Evolutionary conservation across 2,329 filamentous ascomycete species (phyloP).

Genomic region (Incumbomyces lentus): DNA sequence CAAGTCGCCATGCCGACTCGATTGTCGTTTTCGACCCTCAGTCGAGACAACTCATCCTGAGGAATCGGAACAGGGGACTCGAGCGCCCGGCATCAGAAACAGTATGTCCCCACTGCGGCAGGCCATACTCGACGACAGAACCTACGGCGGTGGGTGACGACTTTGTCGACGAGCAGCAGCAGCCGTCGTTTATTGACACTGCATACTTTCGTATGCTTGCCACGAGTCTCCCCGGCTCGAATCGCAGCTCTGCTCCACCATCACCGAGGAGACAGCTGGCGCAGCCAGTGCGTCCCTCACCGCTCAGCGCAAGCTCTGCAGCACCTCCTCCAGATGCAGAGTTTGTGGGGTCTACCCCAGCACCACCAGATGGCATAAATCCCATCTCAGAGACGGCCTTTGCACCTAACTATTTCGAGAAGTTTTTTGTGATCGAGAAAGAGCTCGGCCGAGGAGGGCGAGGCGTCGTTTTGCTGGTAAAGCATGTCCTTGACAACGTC

Average conservation of each 20-base stretch:
- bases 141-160: constrained; percentile 29
- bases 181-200: constrained; percentile 69
- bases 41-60: constrained; percentile 68
- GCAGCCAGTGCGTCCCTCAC: constrained; percentile 35
- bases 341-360: constrained; percentile 37
- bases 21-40: constrained; percentile 82
- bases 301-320: constrained; percentile 15
- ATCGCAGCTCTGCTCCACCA: constrained; percentile 35
- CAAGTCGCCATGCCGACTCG: constrained; percentile 80
- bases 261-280: constrained; percentile 40
- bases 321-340: constrained; percentile 40
- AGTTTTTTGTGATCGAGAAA: constrained; percentile 82
- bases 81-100: constrained; percentile 34
- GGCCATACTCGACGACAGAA: constrained; percentile 45
- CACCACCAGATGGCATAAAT: constrained; percentile 35
- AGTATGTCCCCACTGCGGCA: constrained; percentile 86
- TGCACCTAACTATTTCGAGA: constrained; percentile 82
- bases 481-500: constrained; percentile 83
- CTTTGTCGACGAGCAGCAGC: constrained; percentile 23
- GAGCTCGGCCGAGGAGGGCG: constrained; percentile 85
- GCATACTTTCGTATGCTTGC: constrained; percentile 93
- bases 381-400: constrained; percentile 81
- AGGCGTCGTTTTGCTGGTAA: constrained; percentile 86
- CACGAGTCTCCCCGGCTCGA: constrained; percentile 44
- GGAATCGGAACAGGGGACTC: constrained; percentile 41